Percentiles rank a stretch among this genome's conserved stretches.
These are phyloP conservation scores for Paramecium sonneborni DNA, from an alignment of 73 alveolate species.

Conservation along the genomic window DNA sequence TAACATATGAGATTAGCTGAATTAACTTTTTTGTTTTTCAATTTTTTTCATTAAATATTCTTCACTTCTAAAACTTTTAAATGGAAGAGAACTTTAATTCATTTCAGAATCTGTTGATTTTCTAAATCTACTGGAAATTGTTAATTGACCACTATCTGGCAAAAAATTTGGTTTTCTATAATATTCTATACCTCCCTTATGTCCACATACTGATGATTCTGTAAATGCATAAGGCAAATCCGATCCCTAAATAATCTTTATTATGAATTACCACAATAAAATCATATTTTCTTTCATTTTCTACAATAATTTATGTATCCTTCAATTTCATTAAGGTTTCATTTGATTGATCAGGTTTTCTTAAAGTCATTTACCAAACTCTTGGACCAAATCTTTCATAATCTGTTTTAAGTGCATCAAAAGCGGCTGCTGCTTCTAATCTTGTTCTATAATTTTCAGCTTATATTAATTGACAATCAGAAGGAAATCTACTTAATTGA, in stretches of 20 bases:
- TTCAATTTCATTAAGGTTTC: not conserved
- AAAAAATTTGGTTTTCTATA: constrained; percentile 28
- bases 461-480: constrained; percentile 17
- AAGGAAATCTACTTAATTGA: not conserved
- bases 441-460: constrained; percentile 43
- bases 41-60: constrained; percentile 44
- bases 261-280: constrained; percentile 2
- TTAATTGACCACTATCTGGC: constrained; percentile 2
- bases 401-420: constrained; percentile 48
- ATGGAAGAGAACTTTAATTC: not conserved
- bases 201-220: constrained; percentile 58
- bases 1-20: not conserved
- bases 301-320: constrained; percentile 25
- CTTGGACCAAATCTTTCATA: constrained; percentile 57
- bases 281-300: constrained; percentile 30
- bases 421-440: constrained; percentile 55
- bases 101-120: not conserved
- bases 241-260: not conserved
- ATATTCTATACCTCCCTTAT: constrained; percentile 50
- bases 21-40: not conserved
- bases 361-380: constrained; percentile 48
- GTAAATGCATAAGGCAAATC: constrained; percentile 42
- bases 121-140: not conserved
- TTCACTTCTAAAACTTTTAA: constrained; percentile 53
- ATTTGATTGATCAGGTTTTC: not conserved